These are phyloP conservation scores for Gossypium trilobum DNA, from an alignment of 441 rosid species.

Conservation along the genomic window DNA sequence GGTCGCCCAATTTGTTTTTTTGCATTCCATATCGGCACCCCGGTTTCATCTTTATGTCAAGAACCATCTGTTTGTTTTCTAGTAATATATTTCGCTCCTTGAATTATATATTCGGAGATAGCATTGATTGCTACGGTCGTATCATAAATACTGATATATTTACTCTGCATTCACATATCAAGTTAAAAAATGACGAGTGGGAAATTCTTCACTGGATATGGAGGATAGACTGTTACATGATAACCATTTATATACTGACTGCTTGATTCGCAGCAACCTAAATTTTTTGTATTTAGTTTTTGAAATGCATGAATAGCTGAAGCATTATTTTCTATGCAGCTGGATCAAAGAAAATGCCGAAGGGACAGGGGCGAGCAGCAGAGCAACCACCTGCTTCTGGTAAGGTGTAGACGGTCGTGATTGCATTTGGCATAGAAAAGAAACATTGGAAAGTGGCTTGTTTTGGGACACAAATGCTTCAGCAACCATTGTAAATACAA, in stretches of 20 bases:
- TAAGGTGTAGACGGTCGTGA: background rate
- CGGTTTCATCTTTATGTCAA: background rate
- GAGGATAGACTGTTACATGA: background rate
- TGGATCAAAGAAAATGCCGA: constrained; percentile 52
- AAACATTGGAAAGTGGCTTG: background rate
- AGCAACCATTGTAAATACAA: constrained; percentile 5
- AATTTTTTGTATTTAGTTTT: no score
- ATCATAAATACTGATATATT: background rate
- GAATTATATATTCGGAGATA: background rate
- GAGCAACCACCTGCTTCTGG: background rate
- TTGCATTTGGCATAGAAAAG: background rate
- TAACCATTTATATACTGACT: background rate
- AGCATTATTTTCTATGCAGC: constrained; percentile 27
- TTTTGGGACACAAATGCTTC: background rate
- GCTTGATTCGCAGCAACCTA: background rate
- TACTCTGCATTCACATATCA: background rate
- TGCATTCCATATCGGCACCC: background rate
- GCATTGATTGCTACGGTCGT: background rate
- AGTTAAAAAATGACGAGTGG: background rate
- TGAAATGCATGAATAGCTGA: constrained; percentile 1
- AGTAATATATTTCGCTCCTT: background rate
- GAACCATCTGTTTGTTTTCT: background rate
- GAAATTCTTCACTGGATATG: no score
- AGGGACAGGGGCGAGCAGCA: constrained; percentile 36
- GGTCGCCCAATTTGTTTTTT: background rate